Conservation (phyloP, 1,139 yeast species). For the Debaryomyces sp. region DNA sequence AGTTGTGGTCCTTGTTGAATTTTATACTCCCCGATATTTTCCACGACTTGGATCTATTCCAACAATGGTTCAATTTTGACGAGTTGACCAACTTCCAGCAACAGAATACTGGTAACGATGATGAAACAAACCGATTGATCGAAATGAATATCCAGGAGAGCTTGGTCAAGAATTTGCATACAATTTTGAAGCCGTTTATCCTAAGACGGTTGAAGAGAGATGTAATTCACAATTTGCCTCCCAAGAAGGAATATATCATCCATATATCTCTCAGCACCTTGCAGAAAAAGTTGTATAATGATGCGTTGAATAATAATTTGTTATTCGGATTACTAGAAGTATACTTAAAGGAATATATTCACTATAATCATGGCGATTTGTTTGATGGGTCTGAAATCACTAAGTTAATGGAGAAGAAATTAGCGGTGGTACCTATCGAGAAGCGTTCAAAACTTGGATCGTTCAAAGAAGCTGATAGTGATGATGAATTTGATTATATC, state of each 20-base stretch:
- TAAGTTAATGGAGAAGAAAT: slow-evolving; percentile 33
- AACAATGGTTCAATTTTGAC: slow-evolving; percentile 89
- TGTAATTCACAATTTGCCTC: slow-evolving; percentile 71
- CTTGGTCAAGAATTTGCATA: slow-evolving; percentile 77
- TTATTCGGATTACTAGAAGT: slow-evolving; percentile 43
- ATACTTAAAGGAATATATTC: slow-evolving; percentile 49
- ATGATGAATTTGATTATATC: slow-evolving; percentile 24
- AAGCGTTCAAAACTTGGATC: slow-evolving; percentile 9
- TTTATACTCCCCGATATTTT: slow-evolving; percentile 91
- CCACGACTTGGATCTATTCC: slow-evolving; percentile 84
- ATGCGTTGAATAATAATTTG: slow-evolving; percentile 53
- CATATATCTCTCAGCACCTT: slow-evolving; percentile 66
- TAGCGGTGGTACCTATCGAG: slow-evolving; percentile 10
- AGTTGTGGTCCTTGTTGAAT: slow-evolving; percentile 87
- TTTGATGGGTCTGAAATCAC: slow-evolving; percentile 28
- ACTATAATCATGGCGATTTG: slow-evolving; percentile 28
- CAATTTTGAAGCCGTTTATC: slow-evolving; percentile 85
- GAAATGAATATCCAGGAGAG: slow-evolving; percentile 65
- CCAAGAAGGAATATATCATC: slow-evolving; percentile 84
- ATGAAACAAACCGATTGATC: slow-evolving; percentile 44
- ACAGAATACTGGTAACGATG: slow-evolving; percentile 34
- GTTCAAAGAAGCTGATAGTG: slow-evolving; percentile 32
- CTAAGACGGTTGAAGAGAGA: slow-evolving; percentile 77
- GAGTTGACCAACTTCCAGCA: slow-evolving; percentile 48
- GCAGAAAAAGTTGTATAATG: slow-evolving; percentile 68